Evolutionary conservation across 495 filamentous ascomycete genomes (phyloP).

Genomic region (Hypoxylon fragiforme): DNA sequence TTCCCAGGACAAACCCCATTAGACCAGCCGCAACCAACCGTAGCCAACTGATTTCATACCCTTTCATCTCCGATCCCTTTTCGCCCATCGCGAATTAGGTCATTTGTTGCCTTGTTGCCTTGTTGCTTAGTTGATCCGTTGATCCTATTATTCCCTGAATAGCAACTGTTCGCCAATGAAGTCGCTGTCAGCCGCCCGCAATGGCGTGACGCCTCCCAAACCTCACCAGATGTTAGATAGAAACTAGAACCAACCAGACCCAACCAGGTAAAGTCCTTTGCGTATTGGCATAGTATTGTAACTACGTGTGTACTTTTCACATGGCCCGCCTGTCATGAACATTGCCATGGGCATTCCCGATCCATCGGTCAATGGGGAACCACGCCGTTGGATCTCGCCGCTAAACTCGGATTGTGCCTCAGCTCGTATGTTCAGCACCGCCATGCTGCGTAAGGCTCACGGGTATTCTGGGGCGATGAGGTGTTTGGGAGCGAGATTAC

Average conservation of each 20-base stretch:
- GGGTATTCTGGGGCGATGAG: slow-evolving; percentile 2
- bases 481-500: slow-evolving; percentile 2
- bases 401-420: slow-evolving; percentile 9
- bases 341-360: slow-evolving; percentile 17
- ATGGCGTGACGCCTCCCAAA: slow-evolving; percentile 24
- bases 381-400: slow-evolving; percentile 22
- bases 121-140: too few relatives aligned
- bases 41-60: slow-evolving; percentile 1
- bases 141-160: background rate
- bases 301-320: too few relatives aligned
- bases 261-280: slow-evolving; percentile 5
- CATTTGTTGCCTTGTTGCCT: too few relatives aligned
- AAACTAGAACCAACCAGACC: background rate
- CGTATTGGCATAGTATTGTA: too few relatives aligned
- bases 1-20: too few relatives aligned
- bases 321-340: background rate
- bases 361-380: slow-evolving; percentile 1
- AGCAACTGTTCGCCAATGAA: too few relatives aligned
- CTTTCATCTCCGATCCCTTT: slow-evolving; percentile 34
- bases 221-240: slow-evolving; percentile 17
- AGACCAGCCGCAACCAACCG: background rate
- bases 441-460: background rate
- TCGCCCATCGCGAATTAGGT: too few relatives aligned
- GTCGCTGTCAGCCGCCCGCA: background rate
- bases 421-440: slow-evolving; percentile 24